Conservation (phyloP, 352 stramenopile species). For the Phytophthora hibernalis region DNA sequence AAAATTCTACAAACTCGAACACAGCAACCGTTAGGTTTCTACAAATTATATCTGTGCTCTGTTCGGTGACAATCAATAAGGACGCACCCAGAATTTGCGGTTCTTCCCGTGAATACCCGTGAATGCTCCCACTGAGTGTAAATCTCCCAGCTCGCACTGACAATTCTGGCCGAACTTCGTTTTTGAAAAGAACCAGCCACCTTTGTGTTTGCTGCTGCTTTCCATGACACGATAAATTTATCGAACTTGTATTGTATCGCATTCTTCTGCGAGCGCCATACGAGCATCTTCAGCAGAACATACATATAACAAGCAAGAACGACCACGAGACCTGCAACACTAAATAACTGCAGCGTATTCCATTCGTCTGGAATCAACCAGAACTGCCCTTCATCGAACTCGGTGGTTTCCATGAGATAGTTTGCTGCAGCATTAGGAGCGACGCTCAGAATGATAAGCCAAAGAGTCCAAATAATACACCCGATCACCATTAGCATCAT, state of each 20-base stretch:
- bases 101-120: slow-evolving; percentile 34
- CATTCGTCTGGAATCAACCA: slow-evolving; percentile 36
- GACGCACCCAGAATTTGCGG: slow-evolving; percentile 45
- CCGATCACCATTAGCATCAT: slow-evolving; percentile 15
- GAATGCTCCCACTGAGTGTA: slow-evolving; percentile 20
- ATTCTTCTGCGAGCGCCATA: slow-evolving; percentile 23
- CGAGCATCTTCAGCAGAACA: slow-evolving; percentile 22
- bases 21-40: neutral
- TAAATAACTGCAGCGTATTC: slow-evolving; percentile 18
- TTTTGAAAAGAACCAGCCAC: neutral
- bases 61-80: neutral
- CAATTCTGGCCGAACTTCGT: neutral
- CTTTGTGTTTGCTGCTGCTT: neutral
- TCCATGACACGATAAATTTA: neutral
- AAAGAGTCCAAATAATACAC: slow-evolving; percentile 28
- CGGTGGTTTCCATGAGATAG: slow-evolving; percentile 36
- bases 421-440: slow-evolving; percentile 36
- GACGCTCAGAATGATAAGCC: slow-evolving; percentile 35
- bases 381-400: slow-evolving; percentile 33
- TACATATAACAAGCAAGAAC: slow-evolving; percentile 22
- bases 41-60: neutral
- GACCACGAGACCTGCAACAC: slow-evolving; percentile 6
- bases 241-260: slow-evolving; percentile 7
- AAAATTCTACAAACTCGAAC: slow-evolving; percentile 31
- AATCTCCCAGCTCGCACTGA: slow-evolving; percentile 12